phyloP scores from a whole-genome alignment of 176 grass and related monocot genomes.

The Themeda triandra region DNA sequence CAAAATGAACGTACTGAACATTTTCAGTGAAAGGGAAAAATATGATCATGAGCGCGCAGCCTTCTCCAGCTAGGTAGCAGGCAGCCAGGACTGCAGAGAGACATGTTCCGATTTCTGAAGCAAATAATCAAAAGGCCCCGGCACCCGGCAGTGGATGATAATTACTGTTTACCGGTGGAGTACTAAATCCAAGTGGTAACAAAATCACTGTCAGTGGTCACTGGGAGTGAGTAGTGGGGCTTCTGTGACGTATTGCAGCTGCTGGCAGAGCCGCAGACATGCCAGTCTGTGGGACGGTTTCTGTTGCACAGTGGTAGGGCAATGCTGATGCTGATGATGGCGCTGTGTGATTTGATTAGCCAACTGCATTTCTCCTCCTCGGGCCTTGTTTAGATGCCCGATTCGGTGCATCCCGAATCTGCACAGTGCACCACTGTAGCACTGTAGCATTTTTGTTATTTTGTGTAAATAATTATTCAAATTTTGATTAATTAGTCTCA shows the following conservation, averaged over 20 bases:
- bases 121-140: constrained; percentile 15
- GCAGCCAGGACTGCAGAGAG: background rate
- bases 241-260: constrained; percentile 7
- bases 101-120: background rate
- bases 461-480: no score
- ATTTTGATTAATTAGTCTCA: no score
- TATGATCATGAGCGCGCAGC: no score
- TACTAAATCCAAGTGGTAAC: constrained; percentile 15
- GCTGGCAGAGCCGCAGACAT: constrained; percentile 25
- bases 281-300: constrained; percentile 33
- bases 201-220: constrained; percentile 37
- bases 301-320: constrained; percentile 32
- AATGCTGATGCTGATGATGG: background rate
- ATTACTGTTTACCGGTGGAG: background rate
- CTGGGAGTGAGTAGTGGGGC: background rate
- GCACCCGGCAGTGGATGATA: background rate
- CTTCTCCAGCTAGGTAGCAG: no score
- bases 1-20: background rate
- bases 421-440: no score
- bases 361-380: background rate
- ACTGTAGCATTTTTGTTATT: no score
- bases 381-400: no score
- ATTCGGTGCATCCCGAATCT: no score
- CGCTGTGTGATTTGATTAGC: constrained; percentile 24
- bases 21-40: no score